These are phyloP conservation scores for Colletotrichum caudatum DNA, from an alignment of 2,329 filamentous ascomycete species.

Conservation along the genomic window DNA sequence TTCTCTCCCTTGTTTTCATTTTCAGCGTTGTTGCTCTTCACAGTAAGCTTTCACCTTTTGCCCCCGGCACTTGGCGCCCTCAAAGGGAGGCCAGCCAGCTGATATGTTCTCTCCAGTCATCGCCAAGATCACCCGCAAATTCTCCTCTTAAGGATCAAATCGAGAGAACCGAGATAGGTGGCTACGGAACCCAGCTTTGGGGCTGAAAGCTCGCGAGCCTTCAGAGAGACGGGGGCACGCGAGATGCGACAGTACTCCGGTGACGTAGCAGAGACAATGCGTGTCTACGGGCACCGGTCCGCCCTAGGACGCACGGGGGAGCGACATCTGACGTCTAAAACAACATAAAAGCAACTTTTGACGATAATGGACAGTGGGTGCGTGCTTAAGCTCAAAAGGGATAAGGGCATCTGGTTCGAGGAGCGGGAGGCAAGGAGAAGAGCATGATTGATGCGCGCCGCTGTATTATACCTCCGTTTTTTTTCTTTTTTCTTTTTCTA, in stretches of 20 bases:
- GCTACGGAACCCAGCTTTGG: background rate
- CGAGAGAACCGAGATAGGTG: background rate
- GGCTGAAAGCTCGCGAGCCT: background rate
- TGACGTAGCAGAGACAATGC: background rate
- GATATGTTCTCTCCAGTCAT: conserved; percentile 73
- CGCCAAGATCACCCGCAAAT: conserved; percentile 92
- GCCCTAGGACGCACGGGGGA: background rate
- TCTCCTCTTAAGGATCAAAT: conserved; percentile 71
- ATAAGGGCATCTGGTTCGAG: conserved; percentile 2
- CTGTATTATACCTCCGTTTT: conserved; percentile 39
- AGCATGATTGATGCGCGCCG: conserved; percentile 36
- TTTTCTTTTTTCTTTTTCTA: conserved; percentile 12
- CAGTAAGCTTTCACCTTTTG: conserved; percentile 71
- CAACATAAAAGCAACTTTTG: conserved; percentile 30
- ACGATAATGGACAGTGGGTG: conserved; percentile 40
- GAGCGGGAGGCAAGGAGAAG: conserved; percentile 8
- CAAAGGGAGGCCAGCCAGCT: background rate
- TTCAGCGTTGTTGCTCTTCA: conserved; percentile 98
- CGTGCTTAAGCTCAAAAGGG: conserved; percentile 18
- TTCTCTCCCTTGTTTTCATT: conserved; percentile 97
- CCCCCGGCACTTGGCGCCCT: background rate
- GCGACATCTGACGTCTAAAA: conserved; percentile 13
- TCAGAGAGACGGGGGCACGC: background rate
- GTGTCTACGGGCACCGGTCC: conserved; percentile 8
- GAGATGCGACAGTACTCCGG: background rate